Evolutionary conservation across 1,284 basidiomycete genomes (phyloP).

Genomic region (Marasmius sp.): DNA sequence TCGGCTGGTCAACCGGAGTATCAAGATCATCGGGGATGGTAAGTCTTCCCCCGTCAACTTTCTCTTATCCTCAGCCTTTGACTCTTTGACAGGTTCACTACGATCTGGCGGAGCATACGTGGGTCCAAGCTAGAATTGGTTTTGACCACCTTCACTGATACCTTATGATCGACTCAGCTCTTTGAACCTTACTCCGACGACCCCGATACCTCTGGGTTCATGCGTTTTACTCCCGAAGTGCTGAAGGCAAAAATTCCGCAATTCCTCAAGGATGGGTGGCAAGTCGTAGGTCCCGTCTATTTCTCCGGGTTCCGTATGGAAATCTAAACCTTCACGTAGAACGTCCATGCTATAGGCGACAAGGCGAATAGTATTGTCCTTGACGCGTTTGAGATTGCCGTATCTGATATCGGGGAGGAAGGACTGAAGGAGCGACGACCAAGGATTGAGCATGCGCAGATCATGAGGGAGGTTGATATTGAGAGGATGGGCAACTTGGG

Average conservation of each 20-base stretch:
- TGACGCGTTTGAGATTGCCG: slow-evolving; percentile 55
- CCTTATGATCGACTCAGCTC: background rate
- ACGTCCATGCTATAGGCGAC: slow-evolving; percentile 2
- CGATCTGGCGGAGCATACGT: slow-evolving; percentile 1
- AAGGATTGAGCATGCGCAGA: slow-evolving; percentile 3
- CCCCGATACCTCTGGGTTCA: background rate
- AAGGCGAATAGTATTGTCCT: slow-evolving; percentile 38
- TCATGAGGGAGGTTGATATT: background rate
- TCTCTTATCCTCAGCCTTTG: background rate
- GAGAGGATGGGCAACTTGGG: background rate
- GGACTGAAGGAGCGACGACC: background rate
- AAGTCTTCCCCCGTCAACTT: background rate
- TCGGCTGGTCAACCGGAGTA: background rate
- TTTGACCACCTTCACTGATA: background rate
- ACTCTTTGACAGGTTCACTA: background rate
- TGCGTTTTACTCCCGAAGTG: background rate
- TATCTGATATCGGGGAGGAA: slow-evolving; percentile 21
- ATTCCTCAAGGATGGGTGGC: slow-evolving; percentile 1
- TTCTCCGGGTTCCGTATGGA: background rate
- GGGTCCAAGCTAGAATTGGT: background rate
- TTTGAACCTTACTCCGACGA: slow-evolving; percentile 2
- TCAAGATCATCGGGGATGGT: slow-evolving; percentile 1
- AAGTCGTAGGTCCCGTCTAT: slow-evolving; percentile 2
- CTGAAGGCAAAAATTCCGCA: background rate
- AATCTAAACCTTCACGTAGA: background rate